Evolutionary conservation across 768 basidiomycete species (phyloP).

Genomic region (Sarcodon sp.): DNA sequence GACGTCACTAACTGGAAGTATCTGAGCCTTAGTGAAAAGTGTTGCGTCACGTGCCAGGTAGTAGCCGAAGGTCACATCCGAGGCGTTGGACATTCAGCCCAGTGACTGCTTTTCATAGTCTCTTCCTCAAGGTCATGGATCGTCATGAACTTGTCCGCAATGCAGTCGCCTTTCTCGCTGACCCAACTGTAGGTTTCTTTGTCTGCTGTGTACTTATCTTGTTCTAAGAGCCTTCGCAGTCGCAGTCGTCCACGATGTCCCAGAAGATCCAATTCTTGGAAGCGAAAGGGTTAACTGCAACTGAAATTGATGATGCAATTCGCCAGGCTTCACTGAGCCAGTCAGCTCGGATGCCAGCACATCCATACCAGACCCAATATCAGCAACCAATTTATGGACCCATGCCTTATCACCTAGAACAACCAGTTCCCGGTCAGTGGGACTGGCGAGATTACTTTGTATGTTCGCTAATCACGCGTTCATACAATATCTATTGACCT

Average conservation of each 20-base stretch:
- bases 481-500: neutral
- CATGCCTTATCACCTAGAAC: conserved; percentile 20
- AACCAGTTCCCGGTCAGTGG: conserved; percentile 41
- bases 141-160: conserved; percentile 66
- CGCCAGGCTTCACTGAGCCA: conserved; percentile 36
- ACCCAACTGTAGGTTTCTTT: conserved; percentile 52
- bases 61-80: neutral
- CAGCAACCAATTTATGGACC: conserved; percentile 34
- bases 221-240: conserved; percentile 26
- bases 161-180: conserved; percentile 77
- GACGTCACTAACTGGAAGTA: neutral
- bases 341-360: conserved; percentile 6
- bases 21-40: neutral
- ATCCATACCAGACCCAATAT: conserved; percentile 9
- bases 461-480: conserved; percentile 17
- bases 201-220: neutral
- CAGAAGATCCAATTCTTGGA: conserved; percentile 92
- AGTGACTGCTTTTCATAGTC: neutral
- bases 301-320: conserved; percentile 82
- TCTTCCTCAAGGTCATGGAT: conserved; percentile 17
- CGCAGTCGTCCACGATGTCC: conserved; percentile 63
- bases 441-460: conserved; percentile 99
- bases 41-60: neutral
- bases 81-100: neutral
- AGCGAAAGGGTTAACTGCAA: conserved; percentile 74